Base-by-base conservation (phyloP, 1,139 yeast genomes). In the Hyphopichia pseudoburtonii region DNA sequence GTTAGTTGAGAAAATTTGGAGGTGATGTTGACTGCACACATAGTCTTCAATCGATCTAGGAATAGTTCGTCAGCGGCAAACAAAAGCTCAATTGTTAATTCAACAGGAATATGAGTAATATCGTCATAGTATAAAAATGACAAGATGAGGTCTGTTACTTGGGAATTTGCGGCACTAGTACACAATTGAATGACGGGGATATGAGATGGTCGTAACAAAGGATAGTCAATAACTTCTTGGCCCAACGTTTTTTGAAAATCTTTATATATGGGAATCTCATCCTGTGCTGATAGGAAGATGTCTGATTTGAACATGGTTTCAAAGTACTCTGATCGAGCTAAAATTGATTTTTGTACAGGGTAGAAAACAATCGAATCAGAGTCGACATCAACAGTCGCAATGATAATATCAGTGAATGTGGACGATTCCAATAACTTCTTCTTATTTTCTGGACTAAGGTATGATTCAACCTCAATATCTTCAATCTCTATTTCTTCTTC, bases 301-400 rank as follows among this genome's bases (percentile, higher is more conserved):
- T 60, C 69, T 3, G 86, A 78, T 17, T 68, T 60, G 51, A 86
- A 80, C 83, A 84, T 76, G 4, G 81, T 72, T 39, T 72, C 77
- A 52, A 78, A 86, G 53, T 82, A 85, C 32, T 78, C 85, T 1
- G 85, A 76, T 33, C 89, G 60, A 7, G 72, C 60, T 27, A 86
- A 54, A 39, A 85, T 73, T 0, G 86, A 71, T 36, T 80, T 67
- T 54, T 86, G 86, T 5, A 73, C 80, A 0, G 92, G 88, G 48
- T 78, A 84, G 41, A 66, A 71, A 1, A 58, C 44, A 3, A 61
- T 51, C 0, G 57, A 33, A 43, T 57, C 49, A 32, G 54, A 34
- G 40, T 58, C 48, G 11, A 56, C 48, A 32, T 68, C 73, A 3
- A 66, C 45, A 1, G 69, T 67, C 2, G 67, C 54, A 1, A 80